phyloP scores from a whole-genome alignment of 1,284 basidiomycete genomes.

The Ganoderma leucocontextum region DNA sequence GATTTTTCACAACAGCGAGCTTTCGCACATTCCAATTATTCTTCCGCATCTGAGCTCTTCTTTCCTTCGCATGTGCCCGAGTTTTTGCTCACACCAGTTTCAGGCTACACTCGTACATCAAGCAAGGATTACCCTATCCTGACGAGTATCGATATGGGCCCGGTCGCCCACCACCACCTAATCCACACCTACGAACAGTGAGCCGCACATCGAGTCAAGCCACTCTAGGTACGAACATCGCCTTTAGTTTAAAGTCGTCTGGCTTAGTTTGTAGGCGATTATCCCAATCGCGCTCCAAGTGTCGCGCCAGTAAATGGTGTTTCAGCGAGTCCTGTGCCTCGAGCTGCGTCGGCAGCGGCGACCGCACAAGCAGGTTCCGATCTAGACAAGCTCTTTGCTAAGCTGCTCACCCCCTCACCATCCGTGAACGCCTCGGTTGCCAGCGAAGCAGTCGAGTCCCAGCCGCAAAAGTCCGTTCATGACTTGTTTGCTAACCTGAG shows the following conservation, averaged over 20 bases:
- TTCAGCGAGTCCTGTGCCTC: neutral
- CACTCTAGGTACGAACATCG: constrained; percentile 20
- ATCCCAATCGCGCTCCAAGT: neutral
- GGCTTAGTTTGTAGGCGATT: neutral
- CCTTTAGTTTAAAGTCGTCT: neutral
- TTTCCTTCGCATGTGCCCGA: neutral
- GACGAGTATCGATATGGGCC: constrained; percentile 74
- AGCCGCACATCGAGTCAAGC: constrained; percentile 30
- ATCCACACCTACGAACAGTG: constrained; percentile 45
- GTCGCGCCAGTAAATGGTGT: constrained; percentile 2
- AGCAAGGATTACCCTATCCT: constrained; percentile 70
- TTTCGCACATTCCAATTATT: neutral
- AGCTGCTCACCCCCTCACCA: constrained; percentile 45
- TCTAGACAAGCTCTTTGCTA: constrained; percentile 70
- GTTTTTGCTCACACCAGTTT: constrained; percentile 15
- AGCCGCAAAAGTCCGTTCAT: constrained; percentile 36
- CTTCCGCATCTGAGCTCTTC: neutral
- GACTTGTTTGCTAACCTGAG: constrained; percentile 36
- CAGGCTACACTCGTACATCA: constrained; percentile 72
- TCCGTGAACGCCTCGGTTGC: constrained; percentile 24
- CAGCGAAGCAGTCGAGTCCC: constrained; percentile 24
- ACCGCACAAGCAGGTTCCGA: constrained; percentile 47
- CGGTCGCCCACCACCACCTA: constrained; percentile 64
- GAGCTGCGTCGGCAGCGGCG: constrained; percentile 21
- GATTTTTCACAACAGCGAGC: neutral